Base-by-base conservation (phyloP, 306 rosid species). In the Abrus pulchellus region DNA sequence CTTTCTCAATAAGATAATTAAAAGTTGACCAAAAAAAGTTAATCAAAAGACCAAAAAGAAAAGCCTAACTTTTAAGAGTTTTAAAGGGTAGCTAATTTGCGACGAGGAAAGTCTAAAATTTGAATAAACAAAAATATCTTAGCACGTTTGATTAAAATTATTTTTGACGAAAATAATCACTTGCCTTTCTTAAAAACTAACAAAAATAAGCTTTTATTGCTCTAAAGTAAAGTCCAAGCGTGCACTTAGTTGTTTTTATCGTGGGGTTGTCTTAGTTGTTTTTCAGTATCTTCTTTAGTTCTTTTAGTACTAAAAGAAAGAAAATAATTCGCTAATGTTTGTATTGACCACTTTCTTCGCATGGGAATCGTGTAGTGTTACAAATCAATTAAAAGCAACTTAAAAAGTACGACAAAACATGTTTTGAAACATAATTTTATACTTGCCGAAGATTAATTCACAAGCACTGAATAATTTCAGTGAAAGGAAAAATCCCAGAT, bases 281-380 rank as follows among this genome's bases (percentile, higher is more conserved):
- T 80, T n/a, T 30, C 7, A 32, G 69, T 43, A 20, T 41, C 12
- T 52, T 49, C 48, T 29, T 50, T 66, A 49, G 1, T 52, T 49
- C 48, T 29, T 50, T 66, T 61, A 2, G 40, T 65, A 29, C 69
- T 8, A 33, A 44, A 74, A 11, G 12, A 33, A 14, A 30, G 1
- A 70, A 70, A 29, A 50, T 5, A 50, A 29, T 49, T 69, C 0
- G 29, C 11, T 47, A 8, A 62, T 56, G 10, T 50, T 7, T 2
- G 55, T 43, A 4, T 74, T 59, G 52, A 68, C 79, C 52, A 52
- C 74, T 63, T 80, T 63, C 30, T 61, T 63, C 34, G 40, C 2
- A 49, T 20, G 38, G 33, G 65, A 60, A 5, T 38, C 20, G 3
- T 11, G 45, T 29, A 30, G 5, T 60, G 4, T 9, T 12, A 61